Evolutionary conservation across 805 yeast genomes (phyloP), one percentile per base, ranked within the genome.

Genomic region (Lipomyces sp.): DNA sequence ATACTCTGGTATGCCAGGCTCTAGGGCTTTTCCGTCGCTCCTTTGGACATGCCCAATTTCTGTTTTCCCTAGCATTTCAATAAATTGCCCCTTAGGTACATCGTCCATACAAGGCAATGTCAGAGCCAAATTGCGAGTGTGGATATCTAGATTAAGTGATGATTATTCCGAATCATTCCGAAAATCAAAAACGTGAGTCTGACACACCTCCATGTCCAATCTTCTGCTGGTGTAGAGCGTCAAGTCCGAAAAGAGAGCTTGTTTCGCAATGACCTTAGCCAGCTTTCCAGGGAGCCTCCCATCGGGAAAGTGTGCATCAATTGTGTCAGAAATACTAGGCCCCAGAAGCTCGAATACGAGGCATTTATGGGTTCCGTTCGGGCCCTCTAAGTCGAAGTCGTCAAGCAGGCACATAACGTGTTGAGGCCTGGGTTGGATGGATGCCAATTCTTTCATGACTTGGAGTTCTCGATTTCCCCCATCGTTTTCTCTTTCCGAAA

Each of bases 331-430:
- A 50, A 50, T 50, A 18, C 32, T 24, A 50, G 53, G 53, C 32
- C 53, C 53, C 10, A 50, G 32, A 24, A 50, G 53, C 32, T 50
- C 53, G 32, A 50, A 50, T 29, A 50, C 53, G 53, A 50, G 53
- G 32, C 53, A 4, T 50, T 50, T 18, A 50, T 50, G 53, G 32
- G 29, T 29, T 24, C 53, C 53, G 53, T 50, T 50, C 32, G 53
- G 53, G 32, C 53, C 53, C 29, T 18, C 53, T 18, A 24, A 6
- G 10, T 24, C 53, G 53, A 50, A 50, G 32, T 18, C 29, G 32
- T 50, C 53, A 50, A 50, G 53, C 53, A 50, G 4, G 29, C 4
- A 18, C 53, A 50, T 18, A 18, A 50, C 18, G 32, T 50, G 53
- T 24, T 50, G 32, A 50, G 29, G 29, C 8, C 32, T 50, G 53